These are phyloP conservation scores for Artemisia argyi DNA, from an alignment of 129 eudicot genomes.

Conservation along the genomic window DNA sequence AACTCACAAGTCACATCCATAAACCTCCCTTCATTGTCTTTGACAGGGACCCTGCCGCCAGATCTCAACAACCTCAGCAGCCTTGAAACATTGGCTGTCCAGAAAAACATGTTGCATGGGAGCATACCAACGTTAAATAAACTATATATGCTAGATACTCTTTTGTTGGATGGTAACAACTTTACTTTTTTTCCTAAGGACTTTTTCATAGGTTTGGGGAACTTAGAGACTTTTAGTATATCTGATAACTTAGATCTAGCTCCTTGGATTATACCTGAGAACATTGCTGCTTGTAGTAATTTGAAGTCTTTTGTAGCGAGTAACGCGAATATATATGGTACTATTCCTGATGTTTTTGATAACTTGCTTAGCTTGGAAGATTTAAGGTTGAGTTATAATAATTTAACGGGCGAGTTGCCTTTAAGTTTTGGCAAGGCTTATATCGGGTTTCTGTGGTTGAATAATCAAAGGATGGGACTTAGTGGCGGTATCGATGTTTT, in stretches of 20 bases:
- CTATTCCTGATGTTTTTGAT: constrained; percentile 8
- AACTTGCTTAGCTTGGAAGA: neutral
- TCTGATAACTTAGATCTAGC: constrained; percentile 9
- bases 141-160: neutral
- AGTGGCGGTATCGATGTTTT: neutral
- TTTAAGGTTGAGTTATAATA: constrained; percentile 8
- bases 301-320: constrained; percentile 10
- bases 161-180: neutral
- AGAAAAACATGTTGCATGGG: neutral
- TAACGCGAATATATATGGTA: constrained; percentile 4
- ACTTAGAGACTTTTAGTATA: constrained; percentile 1
- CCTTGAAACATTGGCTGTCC: constrained; percentile 6
- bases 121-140: constrained; percentile 2
- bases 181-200: neutral
- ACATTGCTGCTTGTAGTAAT: neutral
- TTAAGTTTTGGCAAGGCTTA: neutral
- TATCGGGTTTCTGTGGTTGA: neutral
- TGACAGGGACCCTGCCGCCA: constrained; percentile 7
- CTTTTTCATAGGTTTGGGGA: neutral
- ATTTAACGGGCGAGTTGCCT: constrained; percentile 3
- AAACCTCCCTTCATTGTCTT: neutral
- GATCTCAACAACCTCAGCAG: constrained; percentile 7
- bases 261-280: neutral
- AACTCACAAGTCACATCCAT: neutral
- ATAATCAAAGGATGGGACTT: constrained; percentile 8